Base-by-base conservation (phyloP, 2,329 filamentous ascomycete genomes). In the Cytospora piceae region DNA sequence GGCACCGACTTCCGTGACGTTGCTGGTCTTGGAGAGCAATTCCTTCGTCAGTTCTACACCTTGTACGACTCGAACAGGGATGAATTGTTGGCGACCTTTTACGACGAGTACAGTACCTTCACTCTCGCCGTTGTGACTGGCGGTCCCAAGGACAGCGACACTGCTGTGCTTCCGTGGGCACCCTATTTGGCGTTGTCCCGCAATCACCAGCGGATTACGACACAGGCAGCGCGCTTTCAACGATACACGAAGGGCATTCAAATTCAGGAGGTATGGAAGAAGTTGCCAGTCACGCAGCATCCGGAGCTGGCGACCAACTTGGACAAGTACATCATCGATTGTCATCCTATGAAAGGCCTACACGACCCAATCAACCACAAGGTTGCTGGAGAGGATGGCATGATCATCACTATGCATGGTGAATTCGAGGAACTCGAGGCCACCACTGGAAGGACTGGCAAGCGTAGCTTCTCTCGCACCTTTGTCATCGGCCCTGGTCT, bases 301-400 rank as follows among this genome's bases (percentile, higher is more conserved):
- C 90, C 92, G 1, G 85, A 90, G 72, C 84, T 96, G 68, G 80
- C 83, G 58, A 78, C 84, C 1, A 86, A 92, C 56, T 78, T 88
- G 15, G 82, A 86, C 72, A 91, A 93, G 71, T 96, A 93, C 83
- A 86, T 93, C 61, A 87, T 96, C 73, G 93, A 96, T 77, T 94
- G 92, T 70, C 89, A 93, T 71, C 85, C 90, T 20, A 81, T 94
- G 39, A 85, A 89, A 1, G 88, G 89, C 39, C 82, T 96, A 29
- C 84, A 85, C 3, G 92, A 96, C 71, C 88, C 88, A 3, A 84
- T 83, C 15, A 87, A 88, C 1, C 82, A 89, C 69, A 89, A 83
- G 67, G 74, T 79, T 0, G 79, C 80, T 24, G 92, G 91, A 5
- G 91, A 94, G 24, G 90, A 91, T 69, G 92, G 93, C 9, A 85